These are phyloP conservation scores for Musa itinerans DNA, from an alignment of 176 grass and related monocot genomes.

Conservation along the genomic window DNA sequence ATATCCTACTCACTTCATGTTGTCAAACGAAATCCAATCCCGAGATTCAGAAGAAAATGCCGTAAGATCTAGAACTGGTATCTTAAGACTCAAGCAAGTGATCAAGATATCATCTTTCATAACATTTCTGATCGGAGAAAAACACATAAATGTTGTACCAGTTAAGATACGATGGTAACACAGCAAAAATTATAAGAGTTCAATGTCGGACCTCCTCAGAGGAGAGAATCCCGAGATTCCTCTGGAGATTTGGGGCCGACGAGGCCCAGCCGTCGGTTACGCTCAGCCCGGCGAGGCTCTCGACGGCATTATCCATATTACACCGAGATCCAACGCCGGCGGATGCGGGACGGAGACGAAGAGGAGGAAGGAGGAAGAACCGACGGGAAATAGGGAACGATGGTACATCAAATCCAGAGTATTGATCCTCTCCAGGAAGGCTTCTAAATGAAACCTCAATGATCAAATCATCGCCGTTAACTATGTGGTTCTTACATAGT, in stretches of 20 bases:
- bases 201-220: constrained; percentile 32
- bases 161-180: neutral
- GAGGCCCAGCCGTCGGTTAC: constrained; percentile 24
- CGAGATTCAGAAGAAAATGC: neutral
- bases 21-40: too few relatives aligned
- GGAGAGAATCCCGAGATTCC: constrained; percentile 32
- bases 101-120: neutral
- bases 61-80: neutral
- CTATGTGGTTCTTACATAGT: too few relatives aligned
- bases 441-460: too few relatives aligned
- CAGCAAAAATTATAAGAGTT: neutral
- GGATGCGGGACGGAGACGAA: neutral
- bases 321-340: neutral
- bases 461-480: too few relatives aligned
- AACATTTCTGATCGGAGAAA: neutral
- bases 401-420: neutral
- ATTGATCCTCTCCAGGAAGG: neutral
- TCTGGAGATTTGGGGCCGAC: constrained; percentile 21
- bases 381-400: neutral
- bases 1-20: too few relatives aligned
- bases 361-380: neutral
- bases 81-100: neutral
- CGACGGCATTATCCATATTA: constrained; percentile 1
- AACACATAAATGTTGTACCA: neutral
- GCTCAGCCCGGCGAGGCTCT: constrained; percentile 23